These are phyloP conservation scores for Hericium rajendrae DNA, from an alignment of 768 basidiomycete genomes.

Conservation along the genomic window DNA sequence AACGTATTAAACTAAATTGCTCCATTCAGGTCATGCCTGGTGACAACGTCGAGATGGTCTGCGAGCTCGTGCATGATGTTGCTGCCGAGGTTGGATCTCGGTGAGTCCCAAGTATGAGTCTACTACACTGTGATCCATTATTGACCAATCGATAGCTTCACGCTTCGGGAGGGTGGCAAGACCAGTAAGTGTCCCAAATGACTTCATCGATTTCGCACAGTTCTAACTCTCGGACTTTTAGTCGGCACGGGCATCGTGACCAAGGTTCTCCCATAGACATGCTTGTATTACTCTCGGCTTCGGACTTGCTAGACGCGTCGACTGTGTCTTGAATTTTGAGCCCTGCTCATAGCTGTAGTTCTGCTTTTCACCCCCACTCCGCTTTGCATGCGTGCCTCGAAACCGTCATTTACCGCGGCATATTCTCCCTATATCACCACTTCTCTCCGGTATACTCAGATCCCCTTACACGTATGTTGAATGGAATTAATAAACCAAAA, in stretches of 20 bases:
- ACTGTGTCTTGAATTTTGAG: neutral
- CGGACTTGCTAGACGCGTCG: neutral
- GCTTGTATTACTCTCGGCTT: neutral
- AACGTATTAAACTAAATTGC: neutral
- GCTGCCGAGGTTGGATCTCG: slow-evolving; percentile 84
- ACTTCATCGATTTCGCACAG: neutral
- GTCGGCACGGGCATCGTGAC: slow-evolving; percentile 94
- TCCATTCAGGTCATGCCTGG: slow-evolving; percentile 83
- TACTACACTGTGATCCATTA: neutral
- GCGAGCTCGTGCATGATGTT: slow-evolving; percentile 73
- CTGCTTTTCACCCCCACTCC: neutral
- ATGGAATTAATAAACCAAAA: neutral
- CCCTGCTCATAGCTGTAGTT: neutral
- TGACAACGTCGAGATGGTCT: slow-evolving; percentile 92
- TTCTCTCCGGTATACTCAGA: neutral
- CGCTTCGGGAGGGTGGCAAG: slow-evolving; percentile 89
- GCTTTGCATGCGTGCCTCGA: neutral
- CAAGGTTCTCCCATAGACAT: slow-evolving; percentile 53
- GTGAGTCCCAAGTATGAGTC: slow-evolving; percentile 20
- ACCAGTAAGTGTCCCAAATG: slow-evolving; percentile 49
- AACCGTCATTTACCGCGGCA: neutral
- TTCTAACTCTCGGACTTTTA: slow-evolving; percentile 20
- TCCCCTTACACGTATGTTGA: neutral
- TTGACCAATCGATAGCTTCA: slow-evolving; percentile 42
- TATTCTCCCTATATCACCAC: neutral